Conservation (phyloP, 371 early-diverging fungal species). For the Actinomucor elegans region DNA sequence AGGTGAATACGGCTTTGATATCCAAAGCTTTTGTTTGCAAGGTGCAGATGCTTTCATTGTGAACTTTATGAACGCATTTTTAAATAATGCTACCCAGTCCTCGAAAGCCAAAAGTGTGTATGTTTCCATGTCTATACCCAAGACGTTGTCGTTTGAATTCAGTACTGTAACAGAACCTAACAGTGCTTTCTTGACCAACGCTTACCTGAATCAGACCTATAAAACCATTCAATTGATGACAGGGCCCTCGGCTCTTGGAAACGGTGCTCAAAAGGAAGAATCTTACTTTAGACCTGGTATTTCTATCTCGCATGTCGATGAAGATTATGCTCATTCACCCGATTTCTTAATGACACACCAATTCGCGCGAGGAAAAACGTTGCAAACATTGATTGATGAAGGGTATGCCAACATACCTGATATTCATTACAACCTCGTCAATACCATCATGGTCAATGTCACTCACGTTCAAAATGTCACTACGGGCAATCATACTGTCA, state of each 20-base stretch:
- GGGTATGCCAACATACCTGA: constrained; percentile 7
- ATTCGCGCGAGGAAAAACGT: constrained; percentile 13
- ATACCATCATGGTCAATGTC: not conserved
- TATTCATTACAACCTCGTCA: constrained; percentile 12
- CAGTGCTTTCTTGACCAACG: constrained; percentile 3
- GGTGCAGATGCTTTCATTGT: constrained; percentile 14
- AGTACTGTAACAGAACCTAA: not conserved
- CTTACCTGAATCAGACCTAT: constrained; percentile 14
- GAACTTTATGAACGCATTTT: constrained; percentile 26
- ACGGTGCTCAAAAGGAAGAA: not conserved
- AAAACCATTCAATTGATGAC: constrained; percentile 13
- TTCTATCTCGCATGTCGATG: constrained; percentile 23
- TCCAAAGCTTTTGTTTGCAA: constrained; percentile 23
- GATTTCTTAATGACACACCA: constrained; percentile 27
- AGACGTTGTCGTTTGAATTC: constrained; percentile 11
- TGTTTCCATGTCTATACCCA: constrained; percentile 14
- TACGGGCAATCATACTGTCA: constrained; percentile 1
- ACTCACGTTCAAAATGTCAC: constrained; percentile 8
- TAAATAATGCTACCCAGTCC: constrained; percentile 23
- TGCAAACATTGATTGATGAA: constrained; percentile 12
- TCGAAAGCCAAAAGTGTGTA: constrained; percentile 14
- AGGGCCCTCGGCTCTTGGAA: constrained; percentile 2
- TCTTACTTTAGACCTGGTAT: constrained; percentile 20
- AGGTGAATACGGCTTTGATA: constrained; percentile 22
- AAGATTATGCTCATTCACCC: constrained; percentile 14